Evolutionary conservation across 2,329 filamentous ascomycete species (phyloP), one percentile per base, ranked within the genome.

Genomic region (Alternaria conjuncta): DNA sequence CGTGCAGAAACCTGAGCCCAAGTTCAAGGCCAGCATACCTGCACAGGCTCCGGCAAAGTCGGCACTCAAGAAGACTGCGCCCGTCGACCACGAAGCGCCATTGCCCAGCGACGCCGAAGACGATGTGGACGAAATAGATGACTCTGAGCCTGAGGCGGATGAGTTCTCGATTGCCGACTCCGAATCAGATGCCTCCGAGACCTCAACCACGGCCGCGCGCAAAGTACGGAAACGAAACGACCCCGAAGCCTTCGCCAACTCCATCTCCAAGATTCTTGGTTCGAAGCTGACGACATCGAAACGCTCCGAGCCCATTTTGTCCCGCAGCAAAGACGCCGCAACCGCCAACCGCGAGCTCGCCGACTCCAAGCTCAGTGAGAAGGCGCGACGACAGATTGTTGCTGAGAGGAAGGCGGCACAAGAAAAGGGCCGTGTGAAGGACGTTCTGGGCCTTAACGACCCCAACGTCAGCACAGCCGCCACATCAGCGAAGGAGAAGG

Each of bases 181-280:
- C 0, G 74, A 77, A 47, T 69, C 66, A 23, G 73, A 75, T 55
- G 64, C 55, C 43, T 82, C 83, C 12, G 82, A 80, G 55, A 77
- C 71, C 8, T 79, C 75, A 25, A 78, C 74, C 10, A 73, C 70
- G 43, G 70, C 71, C 10, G 66, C 71, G 8, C 72, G 75, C 36
- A 82, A 81, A 71, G 91, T 89, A 74, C 89, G 90, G 13, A 98
- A 98, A 82, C 91, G 94, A 76, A 97, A 97, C 82, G 95, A 99
- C 80, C 94, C 96, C 3, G 85, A 87, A 67, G 94, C 93, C 56
- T 98, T 99, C 80, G 93, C 95, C 23, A 97, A 91, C 2, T 97
- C 94, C 55, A 93, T 99, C 74, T 91, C 92, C 71, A 97, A 96
- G 81, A 97, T 99, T 78, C 86, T 99, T 47, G 90, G 89, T 60